These are phyloP conservation scores for Scheffersomyces amazonensis DNA, from an alignment of 805 yeast species.

Conservation along the genomic window DNA sequence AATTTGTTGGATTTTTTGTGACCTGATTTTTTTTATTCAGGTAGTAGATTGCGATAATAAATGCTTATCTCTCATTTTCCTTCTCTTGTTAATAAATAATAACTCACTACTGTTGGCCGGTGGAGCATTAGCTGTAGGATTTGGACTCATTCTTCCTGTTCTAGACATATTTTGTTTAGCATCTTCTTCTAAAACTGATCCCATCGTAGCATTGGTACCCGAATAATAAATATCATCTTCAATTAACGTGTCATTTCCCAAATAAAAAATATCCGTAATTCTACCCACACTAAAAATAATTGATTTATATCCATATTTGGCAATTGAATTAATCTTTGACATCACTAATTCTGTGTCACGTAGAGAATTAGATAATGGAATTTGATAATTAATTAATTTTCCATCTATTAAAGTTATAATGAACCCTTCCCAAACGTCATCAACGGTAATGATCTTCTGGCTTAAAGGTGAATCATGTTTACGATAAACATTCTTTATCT, in stretches of 20 bases:
- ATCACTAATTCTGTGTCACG: constrained; percentile 42
- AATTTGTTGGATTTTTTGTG: too few relatives aligned
- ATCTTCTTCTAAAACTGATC: constrained; percentile 17
- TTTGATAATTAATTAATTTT: constrained; percentile 53
- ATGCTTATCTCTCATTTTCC: constrained; percentile 18
- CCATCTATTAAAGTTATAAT: constrained; percentile 68
- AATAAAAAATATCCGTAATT: constrained; percentile 64
- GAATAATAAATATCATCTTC: constrained; percentile 53
- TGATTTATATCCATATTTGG: constrained; percentile 74
- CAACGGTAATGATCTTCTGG: constrained; percentile 4
- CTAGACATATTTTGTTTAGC: constrained; percentile 3
- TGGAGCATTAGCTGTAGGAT: constrained; percentile 8
- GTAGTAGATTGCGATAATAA: too few relatives aligned
- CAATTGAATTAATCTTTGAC: constrained; percentile 58
- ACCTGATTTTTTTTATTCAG: too few relatives aligned
- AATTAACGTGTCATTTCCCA: constrained; percentile 72
- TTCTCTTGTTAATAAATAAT: constrained; percentile 51
- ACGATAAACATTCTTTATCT: neutral
- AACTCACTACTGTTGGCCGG: constrained; percentile 46
- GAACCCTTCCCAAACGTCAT: constrained; percentile 71
- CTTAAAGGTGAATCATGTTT: neutral
- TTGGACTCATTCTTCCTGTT: neutral
- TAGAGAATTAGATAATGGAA: constrained; percentile 47
- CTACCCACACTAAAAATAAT: constrained; percentile 75
- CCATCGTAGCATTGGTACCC: constrained; percentile 30